Evolutionary conservation across 2,329 filamentous ascomycete genomes (phyloP), one percentile per base, ranked within the genome.

Genomic region (Neoscytalidium dimidiatum): DNA sequence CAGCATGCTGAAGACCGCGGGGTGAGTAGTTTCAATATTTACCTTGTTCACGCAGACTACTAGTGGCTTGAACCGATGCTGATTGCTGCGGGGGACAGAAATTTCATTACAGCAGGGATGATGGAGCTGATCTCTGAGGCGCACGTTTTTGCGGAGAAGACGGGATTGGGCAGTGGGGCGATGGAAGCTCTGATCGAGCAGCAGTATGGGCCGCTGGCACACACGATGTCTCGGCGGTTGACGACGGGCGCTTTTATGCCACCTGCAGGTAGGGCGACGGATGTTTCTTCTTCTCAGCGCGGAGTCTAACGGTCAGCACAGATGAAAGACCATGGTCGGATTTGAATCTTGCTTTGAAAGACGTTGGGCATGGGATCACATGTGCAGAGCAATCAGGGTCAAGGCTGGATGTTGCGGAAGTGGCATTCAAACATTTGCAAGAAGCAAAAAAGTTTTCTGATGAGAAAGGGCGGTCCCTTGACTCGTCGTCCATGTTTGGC

Each of bases 41-140:
- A 3, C 3, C 6, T 4, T 14, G 5, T 13, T 19, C 14, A 7
- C 2, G 49, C 4, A 19, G 11, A 13, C 23, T 41, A 6, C 0
- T 11, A 4, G 19, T 6, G 8, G 21, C 1, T 31, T 21, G 8
- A 31, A 56, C 1, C 2, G 13, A n/a, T n/a, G 28, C 17, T 52
- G 11, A 23, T 11, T 9, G 81, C 79, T 26, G 21, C 13, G n/a
- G n/a, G n/a, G n/a, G n/a, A 23, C 23, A 82, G 80, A 14, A 85
- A 85, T 63, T 81, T 82, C 52, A 75, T 85, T 13, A 83, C 81
- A 0, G 81, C 82, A 2, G 80, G 80, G 0, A 76, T 84, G 68
- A 83, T 83, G 81, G 79, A 82, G 61, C 71, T 84, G 0, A 73
- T 85, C 4, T 78, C 79, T 0, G 83, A 85, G 71, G 79, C 83